These are phyloP conservation scores for Tephrocybe sp. DNA, from an alignment of 768 basidiomycete species.

Conservation along the genomic window DNA sequence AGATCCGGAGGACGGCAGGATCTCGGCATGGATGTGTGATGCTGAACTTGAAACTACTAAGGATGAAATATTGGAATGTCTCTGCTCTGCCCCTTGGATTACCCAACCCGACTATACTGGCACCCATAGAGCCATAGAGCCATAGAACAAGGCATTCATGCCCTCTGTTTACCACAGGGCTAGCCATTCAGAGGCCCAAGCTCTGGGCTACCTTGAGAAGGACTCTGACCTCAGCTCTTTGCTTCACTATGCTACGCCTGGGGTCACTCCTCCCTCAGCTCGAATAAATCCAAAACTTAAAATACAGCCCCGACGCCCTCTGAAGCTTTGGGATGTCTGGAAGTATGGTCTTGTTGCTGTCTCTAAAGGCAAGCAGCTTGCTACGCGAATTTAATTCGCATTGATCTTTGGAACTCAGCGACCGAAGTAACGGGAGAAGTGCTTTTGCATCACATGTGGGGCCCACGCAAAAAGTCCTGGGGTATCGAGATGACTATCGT, in stretches of 20 bases:
- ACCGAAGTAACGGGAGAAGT: slow-evolving; percentile 64
- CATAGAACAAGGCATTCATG: slow-evolving; percentile 10
- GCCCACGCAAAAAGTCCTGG: slow-evolving; percentile 90
- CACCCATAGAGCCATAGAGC: too few species aligned
- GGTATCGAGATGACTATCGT: slow-evolving; percentile 93
- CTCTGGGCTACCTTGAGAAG: slow-evolving; percentile 15
- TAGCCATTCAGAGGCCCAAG: slow-evolving; percentile 8
- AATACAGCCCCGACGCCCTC: slow-evolving; percentile 49
- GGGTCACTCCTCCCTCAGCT: slow-evolving; percentile 70
- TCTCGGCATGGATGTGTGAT: not conserved
- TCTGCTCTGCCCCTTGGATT: slow-evolving; percentile 10
- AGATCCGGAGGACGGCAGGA: slow-evolving; percentile 1
- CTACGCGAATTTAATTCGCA: not conserved
- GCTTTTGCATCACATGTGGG: slow-evolving; percentile 77
- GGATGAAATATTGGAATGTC: slow-evolving; percentile 6
- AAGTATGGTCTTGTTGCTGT: slow-evolving; percentile 67
- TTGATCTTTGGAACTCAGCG: slow-evolving; percentile 23
- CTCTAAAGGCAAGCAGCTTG: slow-evolving; percentile 52
- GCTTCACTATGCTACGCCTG: slow-evolving; percentile 64
- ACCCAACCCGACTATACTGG: not conserved
- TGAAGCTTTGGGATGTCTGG: slow-evolving; percentile 72
- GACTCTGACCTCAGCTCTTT: slow-evolving; percentile 30
- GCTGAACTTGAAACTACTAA: not conserved
- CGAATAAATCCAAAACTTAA: slow-evolving; percentile 71
- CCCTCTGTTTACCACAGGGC: slow-evolving; percentile 20